Percentiles rank a stretch among this genome's conserved stretches.
These are phyloP conservation scores for Suillus luteus DNA, from an alignment of 768 basidiomycete genomes.

Conservation along the genomic window DNA sequence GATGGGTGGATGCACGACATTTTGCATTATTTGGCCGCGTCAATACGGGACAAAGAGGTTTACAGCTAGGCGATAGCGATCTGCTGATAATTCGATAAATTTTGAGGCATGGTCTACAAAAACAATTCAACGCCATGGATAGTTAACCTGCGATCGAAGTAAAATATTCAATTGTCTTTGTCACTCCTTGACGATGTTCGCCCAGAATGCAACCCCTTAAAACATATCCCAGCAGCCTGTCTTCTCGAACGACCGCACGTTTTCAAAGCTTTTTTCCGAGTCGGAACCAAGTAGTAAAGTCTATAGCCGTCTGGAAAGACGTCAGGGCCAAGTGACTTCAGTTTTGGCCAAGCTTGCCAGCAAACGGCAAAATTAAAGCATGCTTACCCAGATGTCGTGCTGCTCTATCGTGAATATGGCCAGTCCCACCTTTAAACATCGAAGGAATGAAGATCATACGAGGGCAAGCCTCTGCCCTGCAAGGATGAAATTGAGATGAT, in stretches of 20 bases:
- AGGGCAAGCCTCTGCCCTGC: not conserved
- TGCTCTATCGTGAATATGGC: conserved; percentile 3
- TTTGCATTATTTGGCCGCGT: too few species aligned
- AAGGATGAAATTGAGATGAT: not conserved
- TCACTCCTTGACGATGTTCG: not conserved
- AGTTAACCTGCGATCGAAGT: not conserved
- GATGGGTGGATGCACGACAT: not conserved
- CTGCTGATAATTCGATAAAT: not conserved
- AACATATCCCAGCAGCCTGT: conserved; percentile 1
- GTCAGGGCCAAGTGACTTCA: not conserved
- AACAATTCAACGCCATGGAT: not conserved
- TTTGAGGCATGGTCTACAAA: not conserved
- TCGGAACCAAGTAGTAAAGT: not conserved
- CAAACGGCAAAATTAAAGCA: not conserved
- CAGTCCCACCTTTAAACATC: not conserved
- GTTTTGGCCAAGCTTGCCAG: not conserved
- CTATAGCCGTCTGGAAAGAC: not conserved
- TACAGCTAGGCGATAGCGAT: not conserved
- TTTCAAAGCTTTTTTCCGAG: not conserved
- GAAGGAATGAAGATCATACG: not conserved
- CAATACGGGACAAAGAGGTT: too few species aligned
- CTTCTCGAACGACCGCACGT: not conserved
- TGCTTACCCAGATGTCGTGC: conserved; percentile 2
- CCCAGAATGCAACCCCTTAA: not conserved
- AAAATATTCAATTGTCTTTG: conserved; percentile 7